phyloP scores from a whole-genome alignment of 768 basidiomycete species.

The Leucocoprinus sp. region DNA sequence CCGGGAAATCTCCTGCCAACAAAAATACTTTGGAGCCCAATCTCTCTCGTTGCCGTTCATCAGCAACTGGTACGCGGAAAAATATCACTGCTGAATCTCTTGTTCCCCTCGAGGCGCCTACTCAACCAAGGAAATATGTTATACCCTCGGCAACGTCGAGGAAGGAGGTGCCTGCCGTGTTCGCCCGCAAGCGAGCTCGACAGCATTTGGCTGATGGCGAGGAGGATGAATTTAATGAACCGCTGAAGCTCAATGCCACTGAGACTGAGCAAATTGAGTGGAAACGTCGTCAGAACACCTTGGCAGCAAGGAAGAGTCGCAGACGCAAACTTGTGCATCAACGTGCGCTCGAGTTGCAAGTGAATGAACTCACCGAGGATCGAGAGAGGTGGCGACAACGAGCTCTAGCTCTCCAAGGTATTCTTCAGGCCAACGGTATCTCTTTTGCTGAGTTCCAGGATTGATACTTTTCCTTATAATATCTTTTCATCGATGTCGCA shows the following conservation, averaged over 20 bases:
- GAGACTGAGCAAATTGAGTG: constrained; percentile 63
- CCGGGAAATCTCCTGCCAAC: constrained; percentile 3
- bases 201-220: constrained; percentile 37
- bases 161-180: constrained; percentile 62
- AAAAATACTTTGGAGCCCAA: constrained; percentile 13
- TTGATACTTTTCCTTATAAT: constrained; percentile 5
- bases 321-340: constrained; percentile 70
- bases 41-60: constrained; percentile 20
- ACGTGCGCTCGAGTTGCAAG: constrained; percentile 45
- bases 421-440: constrained; percentile 26
- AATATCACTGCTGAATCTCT: constrained; percentile 54
- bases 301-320: constrained; percentile 70
- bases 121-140: constrained; percentile 60
- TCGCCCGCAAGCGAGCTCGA: constrained; percentile 56
- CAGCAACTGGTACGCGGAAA: constrained; percentile 64
- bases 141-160: constrained; percentile 62
- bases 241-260: constrained; percentile 29
- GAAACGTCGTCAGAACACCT: constrained; percentile 74
- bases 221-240: constrained; percentile 36
- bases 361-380: constrained; percentile 38
- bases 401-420: constrained; percentile 30
- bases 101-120: constrained; percentile 67
- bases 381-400: constrained; percentile 49
- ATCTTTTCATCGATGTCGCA: too few relatives aligned
- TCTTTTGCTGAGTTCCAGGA: constrained; percentile 14